phyloP scores from a whole-genome alignment of 2,329 filamentous ascomycete species.

The Colletotrichum lentis region DNA sequence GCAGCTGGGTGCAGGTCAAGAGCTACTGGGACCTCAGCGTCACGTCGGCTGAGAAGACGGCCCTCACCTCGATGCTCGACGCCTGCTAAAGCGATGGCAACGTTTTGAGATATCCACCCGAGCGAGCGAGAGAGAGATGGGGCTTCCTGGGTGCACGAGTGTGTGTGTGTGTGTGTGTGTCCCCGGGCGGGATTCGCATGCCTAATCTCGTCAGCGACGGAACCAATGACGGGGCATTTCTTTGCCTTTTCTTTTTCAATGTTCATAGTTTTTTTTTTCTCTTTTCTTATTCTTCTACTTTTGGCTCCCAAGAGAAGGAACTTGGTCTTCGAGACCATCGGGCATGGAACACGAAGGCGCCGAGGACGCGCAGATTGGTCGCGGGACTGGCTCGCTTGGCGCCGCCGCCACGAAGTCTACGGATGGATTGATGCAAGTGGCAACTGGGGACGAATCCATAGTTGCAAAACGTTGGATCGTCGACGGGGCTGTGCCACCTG shows the following conservation, averaged over 20 bases:
- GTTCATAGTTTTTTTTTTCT: not conserved
- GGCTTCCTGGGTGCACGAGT: not conserved
- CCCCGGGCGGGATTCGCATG: not conserved
- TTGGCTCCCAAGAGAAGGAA: not conserved
- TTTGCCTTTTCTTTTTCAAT: not conserved
- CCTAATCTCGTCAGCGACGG: slow-evolving; percentile 1
- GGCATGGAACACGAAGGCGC: not conserved
- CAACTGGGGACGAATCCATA: slow-evolving; percentile 10
- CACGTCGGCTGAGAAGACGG: slow-evolving; percentile 75
- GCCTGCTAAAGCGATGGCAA: slow-evolving; percentile 59
- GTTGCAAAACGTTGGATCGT: not conserved
- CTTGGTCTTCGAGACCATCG: not conserved
- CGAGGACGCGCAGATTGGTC: slow-evolving; percentile 15
- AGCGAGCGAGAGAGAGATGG: slow-evolving; percentile 3
- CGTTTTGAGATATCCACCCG: not conserved
- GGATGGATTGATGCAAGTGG: slow-evolving; percentile 20
- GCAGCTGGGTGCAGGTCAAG: slow-evolving; percentile 82
- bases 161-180: too few species aligned
- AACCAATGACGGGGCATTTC: not conserved
- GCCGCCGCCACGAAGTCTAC: slow-evolving; percentile 14
- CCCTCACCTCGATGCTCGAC: slow-evolving; percentile 69
- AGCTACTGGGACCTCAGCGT: slow-evolving; percentile 73
- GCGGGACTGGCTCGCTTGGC: slow-evolving; percentile 19
- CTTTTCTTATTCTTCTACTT: slow-evolving; percentile 9
- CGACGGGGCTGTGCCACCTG: not conserved